Base-by-base conservation (phyloP, 495 filamentous ascomycete genomes). In the Parachaetomium inaequale region DNA sequence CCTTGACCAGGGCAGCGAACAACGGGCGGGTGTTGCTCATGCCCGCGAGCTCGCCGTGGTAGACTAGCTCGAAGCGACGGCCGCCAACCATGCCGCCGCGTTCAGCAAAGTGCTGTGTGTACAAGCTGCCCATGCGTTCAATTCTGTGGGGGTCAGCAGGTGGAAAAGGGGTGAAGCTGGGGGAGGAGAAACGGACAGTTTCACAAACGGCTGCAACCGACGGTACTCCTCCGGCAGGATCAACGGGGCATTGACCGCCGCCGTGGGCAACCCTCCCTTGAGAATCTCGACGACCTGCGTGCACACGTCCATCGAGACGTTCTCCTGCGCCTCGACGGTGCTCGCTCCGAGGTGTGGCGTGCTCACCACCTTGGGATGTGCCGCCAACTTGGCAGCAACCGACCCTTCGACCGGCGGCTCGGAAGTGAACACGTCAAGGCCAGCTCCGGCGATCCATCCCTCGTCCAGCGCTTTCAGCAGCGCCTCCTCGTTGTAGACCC, bases 301-400 rank as follows among this genome's bases (percentile, higher is more conserved):
- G 72, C 88, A 91, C 26, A 90, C 87, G 68, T 91, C 88, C 42
- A 89, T 78, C 26, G 82, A 84, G 15, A 91, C 87, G 66, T 88
- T 89, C 70, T 91, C 87, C 72, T 90, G 87, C 0, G 88, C 88
- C 76, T 91, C 88, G n/a, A 87, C 79, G 2, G 87, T 91, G 14
- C 82, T 86, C 10, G 88, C 88, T 6, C 88, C 88, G 1, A 91
- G 80, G 74, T 91, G 88, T 11, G 88, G 88, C 40, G 88, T 91
- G 7, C 81, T 83, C 25, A 89, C 83, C 4, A 87, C 86, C 59
- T 80, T 83, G 5, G 82, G 83, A 63, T 91, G 87, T 2, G 74
- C 75, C 52, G 85, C 80, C 26, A 90, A 72, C 52, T 75, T 75
- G 51, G 76, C 76, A 1, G 87, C 84, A 5, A 80, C 68, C 25